Conservation (phyloP, 257 asterid genomes). For the Plantago ovata region DNA sequence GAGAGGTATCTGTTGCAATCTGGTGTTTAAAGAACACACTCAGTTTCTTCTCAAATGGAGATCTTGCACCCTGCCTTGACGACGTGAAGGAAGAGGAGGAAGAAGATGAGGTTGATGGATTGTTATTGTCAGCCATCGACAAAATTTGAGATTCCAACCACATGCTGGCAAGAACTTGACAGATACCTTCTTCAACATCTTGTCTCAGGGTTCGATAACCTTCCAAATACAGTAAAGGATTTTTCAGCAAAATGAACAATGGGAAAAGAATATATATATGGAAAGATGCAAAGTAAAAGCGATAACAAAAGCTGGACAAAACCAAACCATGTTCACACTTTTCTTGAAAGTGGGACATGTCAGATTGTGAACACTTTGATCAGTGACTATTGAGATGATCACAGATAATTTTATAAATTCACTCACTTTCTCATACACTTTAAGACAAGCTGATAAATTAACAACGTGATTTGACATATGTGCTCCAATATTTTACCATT, state of each 20-base stretch:
- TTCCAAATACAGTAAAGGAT: conserved; percentile 17
- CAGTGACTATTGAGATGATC: too few relatives aligned
- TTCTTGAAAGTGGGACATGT: too few relatives aligned
- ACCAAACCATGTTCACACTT: too few relatives aligned
- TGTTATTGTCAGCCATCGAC: conserved; percentile 32
- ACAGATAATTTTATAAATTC: too few relatives aligned
- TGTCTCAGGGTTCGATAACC: conserved; percentile 76
- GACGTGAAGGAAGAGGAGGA: conserved; percentile 33
- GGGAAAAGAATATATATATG: not conserved
- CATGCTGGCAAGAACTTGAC: conserved; percentile 90
- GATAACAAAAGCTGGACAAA: too few relatives aligned
- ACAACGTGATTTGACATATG: too few relatives aligned
- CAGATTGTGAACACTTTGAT: too few relatives aligned
- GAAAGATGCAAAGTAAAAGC: not conserved
- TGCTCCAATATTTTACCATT: too few relatives aligned
- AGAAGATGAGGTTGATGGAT: conserved; percentile 44
- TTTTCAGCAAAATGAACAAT: conserved; percentile 10
- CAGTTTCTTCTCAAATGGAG: conserved; percentile 76
- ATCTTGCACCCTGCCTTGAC: conserved; percentile 35
- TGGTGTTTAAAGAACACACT: conserved; percentile 82
- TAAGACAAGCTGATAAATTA: too few relatives aligned
- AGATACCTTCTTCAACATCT: conserved; percentile 96
- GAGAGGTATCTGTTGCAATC: conserved; percentile 80
- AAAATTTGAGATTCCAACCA: conserved; percentile 83
- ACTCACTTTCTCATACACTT: too few relatives aligned